A percentile compares a stretch with the other conserved stretches of the same genome.
phyloP scores from a whole-genome alignment of 345 rosid species.

The Acer saccharum region DNA sequence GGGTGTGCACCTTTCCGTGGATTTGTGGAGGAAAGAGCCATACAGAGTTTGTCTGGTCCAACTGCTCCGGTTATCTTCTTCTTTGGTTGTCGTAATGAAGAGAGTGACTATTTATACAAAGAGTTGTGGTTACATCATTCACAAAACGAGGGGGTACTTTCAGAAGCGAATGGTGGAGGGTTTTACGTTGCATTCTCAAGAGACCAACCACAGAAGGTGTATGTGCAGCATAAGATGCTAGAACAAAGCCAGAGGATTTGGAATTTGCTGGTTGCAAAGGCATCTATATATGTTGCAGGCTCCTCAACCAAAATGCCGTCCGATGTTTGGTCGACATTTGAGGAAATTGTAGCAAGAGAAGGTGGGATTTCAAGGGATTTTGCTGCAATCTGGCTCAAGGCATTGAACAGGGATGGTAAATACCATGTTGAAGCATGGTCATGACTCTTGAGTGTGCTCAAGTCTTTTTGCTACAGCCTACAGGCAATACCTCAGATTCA shows the following conservation, averaged over 20 bases:
- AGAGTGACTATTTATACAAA: slow-evolving; percentile 69
- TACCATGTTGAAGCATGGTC: slow-evolving; percentile 99
- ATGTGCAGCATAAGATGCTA: slow-evolving; percentile 83
- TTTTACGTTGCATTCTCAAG: slow-evolving; percentile 87
- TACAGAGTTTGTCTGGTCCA: slow-evolving; percentile 44
- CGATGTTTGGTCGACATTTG: slow-evolving; percentile 73
- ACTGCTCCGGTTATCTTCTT: slow-evolving; percentile 75
- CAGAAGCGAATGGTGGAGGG: slow-evolving; percentile 79
- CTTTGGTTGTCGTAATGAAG: slow-evolving; percentile 87
- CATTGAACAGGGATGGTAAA: slow-evolving; percentile 72
- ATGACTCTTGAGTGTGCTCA: slow-evolving; percentile 26
- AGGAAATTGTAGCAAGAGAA: slow-evolving; percentile 68
- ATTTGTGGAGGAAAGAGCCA: slow-evolving; percentile 76
- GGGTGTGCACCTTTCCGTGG: slow-evolving; percentile 99
- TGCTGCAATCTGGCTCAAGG: slow-evolving; percentile 61
- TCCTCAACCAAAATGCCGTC: slow-evolving; percentile 94
- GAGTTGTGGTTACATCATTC: slow-evolving; percentile 80
- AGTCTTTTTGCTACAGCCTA: background rate
- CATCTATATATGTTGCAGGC: slow-evolving; percentile 80
- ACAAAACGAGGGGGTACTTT: slow-evolving; percentile 55
- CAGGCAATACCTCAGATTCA: background rate
- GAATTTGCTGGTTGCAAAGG: slow-evolving; percentile 62
- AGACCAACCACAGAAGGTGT: slow-evolving; percentile 85
- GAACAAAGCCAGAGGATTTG: slow-evolving; percentile 64
- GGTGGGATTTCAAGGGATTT: slow-evolving; percentile 59